Evolutionary conservation across 352 stramenopile genomes (phyloP), one percentile per base, ranked within the genome.

Genomic region (Pythium plurisporium): DNA sequence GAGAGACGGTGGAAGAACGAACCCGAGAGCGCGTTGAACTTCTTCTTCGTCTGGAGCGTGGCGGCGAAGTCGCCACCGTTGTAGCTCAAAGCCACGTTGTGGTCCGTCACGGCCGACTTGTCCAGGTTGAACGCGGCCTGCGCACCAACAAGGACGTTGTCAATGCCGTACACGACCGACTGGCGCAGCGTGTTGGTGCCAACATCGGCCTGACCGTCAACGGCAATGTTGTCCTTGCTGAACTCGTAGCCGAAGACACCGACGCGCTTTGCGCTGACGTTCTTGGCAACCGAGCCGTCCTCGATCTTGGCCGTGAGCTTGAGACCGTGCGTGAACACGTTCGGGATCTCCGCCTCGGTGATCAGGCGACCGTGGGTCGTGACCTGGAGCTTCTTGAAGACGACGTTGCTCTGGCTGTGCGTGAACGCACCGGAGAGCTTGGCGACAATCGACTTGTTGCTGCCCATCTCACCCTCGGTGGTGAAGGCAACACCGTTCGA

Each of bases 351-450:
- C 10, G 77, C 80, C 67, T 93, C 82, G 38, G 79, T 86, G 31
- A 93, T 53, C 36, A 93, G 57, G n/a, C 79, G 76, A 36, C 82
- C 82, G 58, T 89, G 76, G n/a, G 80, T 93, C 26, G 80, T 91
- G 55, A 90, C 79, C 74, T 93, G 82, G 59, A 93, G 76, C 77
- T 93, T 93, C 78, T 88, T 91, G 65, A 91, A 88, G 37, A 87
- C 74, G 20, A 90, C 72, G 41, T 78, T 74, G 53, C 69, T 86
- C 36, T 64, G 64, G 31, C 59, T 57, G 70, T 89, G 79, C 55
- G 79, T 88, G 69, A 90, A 92, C 65, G 72, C 79, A 48, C 79
- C 74, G 52, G 76, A 75, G 50, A 93, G 67, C 76, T 93, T 93
- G 59, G 79, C 82, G 25, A 90, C 64, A 65, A 93, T 93, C 47